These are phyloP conservation scores for Pseudogymnoascus sp. DNA, from an alignment of 2,329 filamentous ascomycete genomes.

Conservation along the genomic window DNA sequence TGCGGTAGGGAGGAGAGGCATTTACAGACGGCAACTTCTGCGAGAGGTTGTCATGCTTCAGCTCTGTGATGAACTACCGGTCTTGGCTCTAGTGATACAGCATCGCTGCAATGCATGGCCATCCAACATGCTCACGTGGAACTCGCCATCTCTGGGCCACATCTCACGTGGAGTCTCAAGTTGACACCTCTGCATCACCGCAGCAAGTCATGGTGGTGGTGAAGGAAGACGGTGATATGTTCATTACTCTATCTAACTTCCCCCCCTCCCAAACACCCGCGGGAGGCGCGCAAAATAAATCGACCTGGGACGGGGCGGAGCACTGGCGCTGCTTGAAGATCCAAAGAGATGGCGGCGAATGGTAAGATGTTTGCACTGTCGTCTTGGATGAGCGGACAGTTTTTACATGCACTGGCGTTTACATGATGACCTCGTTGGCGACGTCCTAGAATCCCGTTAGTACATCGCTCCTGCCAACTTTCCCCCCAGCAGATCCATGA, in stretches of 20 bases:
- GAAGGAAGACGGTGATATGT: not conserved
- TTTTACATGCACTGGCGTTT: constrained; percentile 24
- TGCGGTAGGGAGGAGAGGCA: not conserved
- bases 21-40: not conserved
- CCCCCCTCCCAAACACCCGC: not conserved
- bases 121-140: not conserved
- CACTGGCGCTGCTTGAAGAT: not conserved
- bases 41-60: not conserved
- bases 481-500: not conserved
- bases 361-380: not conserved
- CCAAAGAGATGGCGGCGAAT: not conserved
- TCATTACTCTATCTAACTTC: not conserved
- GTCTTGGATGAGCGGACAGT: not conserved
- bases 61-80: not conserved
- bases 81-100: not conserved
- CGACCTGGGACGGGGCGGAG: not conserved
- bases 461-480: constrained; percentile 11
- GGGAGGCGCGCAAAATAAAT: not conserved
- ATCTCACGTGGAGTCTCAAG: not conserved
- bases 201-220: not conserved
- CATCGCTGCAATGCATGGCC: not conserved
- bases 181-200: not conserved
- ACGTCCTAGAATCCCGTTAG: constrained; percentile 58
- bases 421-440: constrained; percentile 87
- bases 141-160: too few relatives aligned